Percentiles rank a stretch among this genome's conserved stretches.
phyloP scores from a whole-genome alignment of 345 rosid genomes.

The Eucalyptus caleyi region DNA sequence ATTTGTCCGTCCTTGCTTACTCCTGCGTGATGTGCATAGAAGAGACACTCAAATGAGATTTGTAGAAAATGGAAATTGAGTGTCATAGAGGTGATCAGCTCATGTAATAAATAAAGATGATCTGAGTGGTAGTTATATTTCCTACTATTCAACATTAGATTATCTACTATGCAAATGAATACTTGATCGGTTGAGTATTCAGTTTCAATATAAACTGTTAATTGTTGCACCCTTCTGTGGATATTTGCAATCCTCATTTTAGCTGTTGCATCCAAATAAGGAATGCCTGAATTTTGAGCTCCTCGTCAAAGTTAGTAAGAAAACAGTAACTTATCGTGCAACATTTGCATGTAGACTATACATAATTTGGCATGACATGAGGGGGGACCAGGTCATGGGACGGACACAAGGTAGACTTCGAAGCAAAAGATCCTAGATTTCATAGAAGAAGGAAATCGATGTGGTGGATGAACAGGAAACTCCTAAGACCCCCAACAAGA shows the following conservation, averaged over 20 bases:
- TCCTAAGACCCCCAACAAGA: not conserved
- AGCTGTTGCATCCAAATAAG: not conserved
- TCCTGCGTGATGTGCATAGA: constrained; percentile 24
- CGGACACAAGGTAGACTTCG: not conserved
- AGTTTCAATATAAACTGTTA: not conserved
- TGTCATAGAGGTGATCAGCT: too few relatives aligned
- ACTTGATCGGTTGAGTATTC: not conserved
- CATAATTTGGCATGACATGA: not conserved
- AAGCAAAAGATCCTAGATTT: not conserved
- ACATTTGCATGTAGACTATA: not conserved
- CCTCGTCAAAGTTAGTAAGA: not conserved
- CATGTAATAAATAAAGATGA: not conserved
- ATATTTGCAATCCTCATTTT: not conserved
- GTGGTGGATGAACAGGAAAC: not conserved
- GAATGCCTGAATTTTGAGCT: not conserved
- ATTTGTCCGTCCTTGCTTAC: constrained; percentile 79
- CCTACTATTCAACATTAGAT: not conserved
- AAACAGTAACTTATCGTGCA: not conserved
- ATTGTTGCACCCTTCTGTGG: not conserved
- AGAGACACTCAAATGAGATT: not conserved
- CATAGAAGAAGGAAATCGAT: not conserved
- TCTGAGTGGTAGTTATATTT: not conserved
- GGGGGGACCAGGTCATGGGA: not conserved
- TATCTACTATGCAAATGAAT: not conserved
- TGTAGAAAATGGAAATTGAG: not conserved